A percentile compares a stretch with the other conserved stretches of the same genome.
These are phyloP conservation scores for Xylaria telfairii DNA, from an alignment of 495 filamentous ascomycete species.

Conservation along the genomic window DNA sequence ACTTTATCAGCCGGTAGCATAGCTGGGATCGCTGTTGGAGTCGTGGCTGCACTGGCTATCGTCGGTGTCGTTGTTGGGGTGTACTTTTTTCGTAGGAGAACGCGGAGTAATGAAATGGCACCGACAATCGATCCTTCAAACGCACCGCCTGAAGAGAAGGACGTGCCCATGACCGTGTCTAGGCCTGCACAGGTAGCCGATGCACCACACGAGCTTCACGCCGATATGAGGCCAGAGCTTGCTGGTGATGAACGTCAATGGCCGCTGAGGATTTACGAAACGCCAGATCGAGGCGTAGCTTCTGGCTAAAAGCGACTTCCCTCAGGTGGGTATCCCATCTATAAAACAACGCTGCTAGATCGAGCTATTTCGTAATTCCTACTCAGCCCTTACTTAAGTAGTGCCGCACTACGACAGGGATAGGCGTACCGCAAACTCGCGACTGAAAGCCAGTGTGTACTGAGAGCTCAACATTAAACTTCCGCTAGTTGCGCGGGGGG, in stretches of 20 bases:
- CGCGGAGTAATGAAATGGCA: background rate
- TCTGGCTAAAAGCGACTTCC: background rate
- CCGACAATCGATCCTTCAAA: background rate
- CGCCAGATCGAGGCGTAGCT: background rate
- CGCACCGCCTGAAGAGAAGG: background rate
- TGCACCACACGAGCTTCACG: background rate
- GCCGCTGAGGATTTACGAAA: background rate
- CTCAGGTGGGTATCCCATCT: background rate
- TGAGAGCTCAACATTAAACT: background rate
- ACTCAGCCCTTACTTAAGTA: slow-evolving; percentile 4
- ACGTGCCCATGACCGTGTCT: background rate
- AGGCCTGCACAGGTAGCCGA: background rate
- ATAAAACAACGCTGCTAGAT: background rate
- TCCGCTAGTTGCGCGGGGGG: background rate
- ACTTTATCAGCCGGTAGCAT: background rate
- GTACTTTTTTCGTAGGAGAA: background rate
- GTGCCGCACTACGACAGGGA: background rate
- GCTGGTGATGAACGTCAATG: background rate
- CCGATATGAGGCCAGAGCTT: background rate
- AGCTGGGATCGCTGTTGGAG: background rate
- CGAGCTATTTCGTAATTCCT: background rate
- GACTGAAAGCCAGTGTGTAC: background rate
- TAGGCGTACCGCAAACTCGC: background rate
- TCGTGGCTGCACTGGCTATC: background rate
- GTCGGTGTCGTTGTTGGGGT: background rate